Conservation (phyloP, 73 alveolate genomes). For the Uronychia setigera region DNA sequence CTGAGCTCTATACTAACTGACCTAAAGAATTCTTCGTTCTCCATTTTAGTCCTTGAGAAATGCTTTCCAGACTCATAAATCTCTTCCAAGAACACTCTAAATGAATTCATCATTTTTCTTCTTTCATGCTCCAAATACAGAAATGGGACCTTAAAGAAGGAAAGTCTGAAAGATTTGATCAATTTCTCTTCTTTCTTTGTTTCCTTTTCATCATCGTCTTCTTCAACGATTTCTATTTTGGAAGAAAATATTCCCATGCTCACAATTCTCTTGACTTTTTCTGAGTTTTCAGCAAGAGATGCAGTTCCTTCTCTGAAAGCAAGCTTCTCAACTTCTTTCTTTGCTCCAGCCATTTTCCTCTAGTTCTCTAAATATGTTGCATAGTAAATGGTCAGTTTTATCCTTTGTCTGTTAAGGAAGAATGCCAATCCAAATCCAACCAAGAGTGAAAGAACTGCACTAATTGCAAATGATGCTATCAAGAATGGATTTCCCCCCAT, state of each 20-base stretch:
- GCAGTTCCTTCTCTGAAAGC: not conserved
- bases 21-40: not conserved
- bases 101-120: slow-evolving; percentile 12
- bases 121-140: slow-evolving; percentile 12
- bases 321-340: slow-evolving; percentile 9
- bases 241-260: slow-evolving; percentile 11
- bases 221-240: slow-evolving; percentile 2
- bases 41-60: slow-evolving; percentile 14
- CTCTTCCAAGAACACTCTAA: slow-evolving; percentile 3
- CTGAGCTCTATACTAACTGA: not conserved
- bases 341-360: not conserved
- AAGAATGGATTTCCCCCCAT: slow-evolving; percentile 12
- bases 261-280: not conserved
- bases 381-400: not conserved
- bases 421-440: not conserved
- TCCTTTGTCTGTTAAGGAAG: not conserved
- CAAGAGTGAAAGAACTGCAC: not conserved
- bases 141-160: slow-evolving; percentile 28
- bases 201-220: not conserved
- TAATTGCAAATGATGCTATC: not conserved
- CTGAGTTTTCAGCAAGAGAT: not conserved
- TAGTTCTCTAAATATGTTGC: slow-evolving; percentile 2
- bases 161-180: not conserved
- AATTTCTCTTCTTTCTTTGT: not conserved
- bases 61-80: slow-evolving; percentile 12